Evolutionary conservation across 345 rosid species (phyloP), one percentile per base, ranked within the genome.

Genomic region (Acer saccharum): DNA sequence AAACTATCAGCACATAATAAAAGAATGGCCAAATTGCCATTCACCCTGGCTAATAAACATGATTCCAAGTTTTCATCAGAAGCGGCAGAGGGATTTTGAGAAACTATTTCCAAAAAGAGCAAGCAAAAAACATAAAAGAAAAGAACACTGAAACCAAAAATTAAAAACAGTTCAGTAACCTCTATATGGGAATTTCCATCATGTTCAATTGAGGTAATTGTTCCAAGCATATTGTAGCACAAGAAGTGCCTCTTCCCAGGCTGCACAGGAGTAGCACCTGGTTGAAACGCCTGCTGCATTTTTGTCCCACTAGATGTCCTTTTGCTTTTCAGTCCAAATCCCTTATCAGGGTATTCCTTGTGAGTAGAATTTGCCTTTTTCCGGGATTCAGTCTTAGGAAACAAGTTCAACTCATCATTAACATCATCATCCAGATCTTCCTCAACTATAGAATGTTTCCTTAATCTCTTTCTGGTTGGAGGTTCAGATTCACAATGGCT

Each of bases 131-230:
- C 58, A 54, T 54, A 50, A 70, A 20, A 25, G 46, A 20, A 78
- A 60, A 43, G 12, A 60, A 74, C 23, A 68, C n/a, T 23, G 16
- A 20, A 72, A 6, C 66, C 9, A 74, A 64, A 65, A 27, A 44
- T 20, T 50, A 44, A 62, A 61, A 73, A 21, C 25, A 65, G 74
- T 64, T 81, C 54, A 67, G 21, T 78, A 77, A 94, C 99, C 97
- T 96, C 99, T 80, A 96, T 89, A 83, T 95, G 99, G 72, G 89
- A 96, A 80, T 89, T 90, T 6, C 97, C 99, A 76, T 96, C 98
- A 77, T 92, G 89, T 76, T 94, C 95, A 66, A 91, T 83, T 76
- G 98, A 83, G 62, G 99, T 96, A 83, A 96, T 89, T 69, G 91
- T 81, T 77, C 99, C 99, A 65, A 96, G 86, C 98, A 92, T 90